Conservation (phyloP, 2,329 filamentous ascomycete genomes). For the Chrysoporthe puriensis region DNA sequence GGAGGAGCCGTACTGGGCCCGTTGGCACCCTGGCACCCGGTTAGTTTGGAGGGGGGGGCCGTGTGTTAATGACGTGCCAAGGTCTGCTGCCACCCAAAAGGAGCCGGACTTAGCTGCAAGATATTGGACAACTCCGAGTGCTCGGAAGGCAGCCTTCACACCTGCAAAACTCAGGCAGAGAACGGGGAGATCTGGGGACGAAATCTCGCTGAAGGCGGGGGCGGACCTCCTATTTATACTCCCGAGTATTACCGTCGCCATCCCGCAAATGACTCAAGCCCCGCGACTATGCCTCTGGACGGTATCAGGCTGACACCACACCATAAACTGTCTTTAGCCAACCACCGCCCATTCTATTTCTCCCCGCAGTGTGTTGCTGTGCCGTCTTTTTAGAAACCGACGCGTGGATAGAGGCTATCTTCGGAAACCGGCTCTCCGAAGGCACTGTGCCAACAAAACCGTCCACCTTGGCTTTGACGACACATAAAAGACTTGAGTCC, state of each 20-base stretch:
- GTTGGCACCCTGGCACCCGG: background rate
- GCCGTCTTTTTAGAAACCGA: background rate
- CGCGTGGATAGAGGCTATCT: background rate
- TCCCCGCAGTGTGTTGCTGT: background rate
- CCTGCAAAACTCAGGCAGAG: conserved; percentile 20
- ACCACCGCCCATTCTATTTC: background rate
- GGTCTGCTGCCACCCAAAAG: background rate
- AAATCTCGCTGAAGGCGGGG: background rate
- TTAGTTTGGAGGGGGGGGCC: background rate
- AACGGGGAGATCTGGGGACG: conserved; percentile 26
- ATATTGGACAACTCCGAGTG: conserved; percentile 28
- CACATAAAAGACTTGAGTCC: background rate
- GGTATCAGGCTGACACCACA: background rate
- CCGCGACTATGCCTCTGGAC: background rate
- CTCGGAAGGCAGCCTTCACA: conserved; percentile 29
- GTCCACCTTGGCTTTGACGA: background rate
- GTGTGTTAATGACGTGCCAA: conserved; percentile 1
- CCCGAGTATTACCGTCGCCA: conserved; percentile 25
- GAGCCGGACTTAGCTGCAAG: conserved; percentile 28
- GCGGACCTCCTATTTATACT: conserved; percentile 42
- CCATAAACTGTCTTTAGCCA: background rate
- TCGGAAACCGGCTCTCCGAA: background rate
- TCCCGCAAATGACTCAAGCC: conserved; percentile 26
- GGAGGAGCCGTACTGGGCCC: background rate
- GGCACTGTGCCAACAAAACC: background rate